These are phyloP conservation scores for Primulina eburnea DNA, from an alignment of 257 asterid species.

Conservation along the genomic window DNA sequence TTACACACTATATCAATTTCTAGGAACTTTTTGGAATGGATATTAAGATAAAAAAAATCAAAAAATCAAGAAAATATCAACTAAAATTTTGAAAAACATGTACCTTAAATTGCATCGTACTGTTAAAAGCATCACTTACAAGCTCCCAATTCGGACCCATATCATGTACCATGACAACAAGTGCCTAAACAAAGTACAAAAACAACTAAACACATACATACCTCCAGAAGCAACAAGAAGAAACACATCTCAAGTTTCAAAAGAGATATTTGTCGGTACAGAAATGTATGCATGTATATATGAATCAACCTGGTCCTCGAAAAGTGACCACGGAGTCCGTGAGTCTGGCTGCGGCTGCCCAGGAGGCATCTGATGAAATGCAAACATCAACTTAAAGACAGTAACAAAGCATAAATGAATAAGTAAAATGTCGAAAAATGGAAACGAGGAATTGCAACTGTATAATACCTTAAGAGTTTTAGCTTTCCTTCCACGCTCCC, in stretches of 20 bases:
- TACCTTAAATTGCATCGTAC: slow-evolving; percentile 90
- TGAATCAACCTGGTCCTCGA: slow-evolving; percentile 79
- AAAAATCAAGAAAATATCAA: slow-evolving; percentile 14
- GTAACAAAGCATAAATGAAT: neutral
- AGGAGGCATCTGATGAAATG: slow-evolving; percentile 58
- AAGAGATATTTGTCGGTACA: slow-evolving; percentile 1
- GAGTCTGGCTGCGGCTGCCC: slow-evolving; percentile 63
- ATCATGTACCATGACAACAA: slow-evolving; percentile 94
- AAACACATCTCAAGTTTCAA: slow-evolving; percentile 17
- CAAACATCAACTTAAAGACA: neutral
- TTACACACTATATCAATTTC: neutral
- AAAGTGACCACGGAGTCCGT: slow-evolving; percentile 80
- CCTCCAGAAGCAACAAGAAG: slow-evolving; percentile 17
- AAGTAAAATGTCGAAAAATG: slow-evolving; percentile 14
- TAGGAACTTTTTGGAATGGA: neutral
- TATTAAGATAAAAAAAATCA: neutral
- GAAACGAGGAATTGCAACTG: slow-evolving; percentile 18
- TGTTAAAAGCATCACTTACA: slow-evolving; percentile 88
- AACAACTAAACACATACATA: slow-evolving; percentile 16
- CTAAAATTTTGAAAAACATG: slow-evolving; percentile 16
- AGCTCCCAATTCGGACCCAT: slow-evolving; percentile 99
- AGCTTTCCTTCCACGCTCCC: slow-evolving; percentile 81
- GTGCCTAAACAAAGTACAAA: slow-evolving; percentile 56
- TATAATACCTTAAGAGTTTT: slow-evolving; percentile 70
- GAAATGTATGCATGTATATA: slow-evolving; percentile 18